Evolutionary conservation across 768 basidiomycete species (phyloP), one percentile per base, ranked within the genome.

Genomic region (Agaricus subrufescens): DNA sequence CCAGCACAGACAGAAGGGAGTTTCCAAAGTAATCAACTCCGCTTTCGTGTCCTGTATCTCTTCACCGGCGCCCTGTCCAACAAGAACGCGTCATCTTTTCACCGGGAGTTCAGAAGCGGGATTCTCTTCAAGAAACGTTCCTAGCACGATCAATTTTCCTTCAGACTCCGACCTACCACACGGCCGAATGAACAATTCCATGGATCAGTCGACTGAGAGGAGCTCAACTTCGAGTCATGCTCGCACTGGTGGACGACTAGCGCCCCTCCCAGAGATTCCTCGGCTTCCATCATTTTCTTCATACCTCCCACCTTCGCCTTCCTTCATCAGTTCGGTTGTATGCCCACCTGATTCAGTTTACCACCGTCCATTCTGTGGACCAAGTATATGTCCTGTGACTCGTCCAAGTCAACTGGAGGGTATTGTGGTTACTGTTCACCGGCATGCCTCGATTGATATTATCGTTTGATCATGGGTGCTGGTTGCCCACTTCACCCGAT

Each of bases 371-470:
- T 57, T 50, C 42, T 45, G 50, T 43, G 54, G 55, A 3, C 62
- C 63, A 12, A 65, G 59, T 27, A 29, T 57, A n/a, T 63, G 45
- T 38, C 52, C 51, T 19, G 38, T 53, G 25, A 11, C 56, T 11
- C 27, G 25, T 8, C 50, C 52, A 23, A 51, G 31, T n/a, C 5
- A 44, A n/a, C 12, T 46, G 23, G 31, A 38, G 2, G 62, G 59
- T 11, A 60, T 66, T 37, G 11, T 57, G 11, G 60, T 66, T 11
- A 61, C 63, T 19, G 53, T 66, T 42, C 62, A 65, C 46, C 60
- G 61, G 48, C 61, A 65, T 44, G 65, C 63, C 25, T 67, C 66
- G 34, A 57, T 60, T 38, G 66, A 67, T 48, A 46, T 59, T 15
- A 54, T 64, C 9, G 60, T 53, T n/a, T 63, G 57, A 61, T 29